A percentile compares a stretch with the other conserved stretches of the same genome.
phyloP scores from a whole-genome alignment of 257 asterid species.

The Paraleonurus japonicus region DNA sequence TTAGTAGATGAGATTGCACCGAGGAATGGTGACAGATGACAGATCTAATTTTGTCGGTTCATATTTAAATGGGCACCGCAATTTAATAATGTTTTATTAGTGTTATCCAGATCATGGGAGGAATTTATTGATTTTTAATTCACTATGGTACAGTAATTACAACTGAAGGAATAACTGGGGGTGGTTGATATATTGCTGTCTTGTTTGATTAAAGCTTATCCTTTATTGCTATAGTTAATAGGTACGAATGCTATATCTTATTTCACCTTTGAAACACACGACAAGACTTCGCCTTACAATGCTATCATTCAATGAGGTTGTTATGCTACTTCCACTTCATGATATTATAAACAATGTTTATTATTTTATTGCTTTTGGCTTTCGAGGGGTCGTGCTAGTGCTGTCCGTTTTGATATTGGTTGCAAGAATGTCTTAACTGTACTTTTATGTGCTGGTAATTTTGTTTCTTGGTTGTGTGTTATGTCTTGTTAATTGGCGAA shows the following conservation, averaged over 20 bases:
- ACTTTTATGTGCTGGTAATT: background rate
- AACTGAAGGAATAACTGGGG: slow-evolving; percentile 26
- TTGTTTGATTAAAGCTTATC: background rate
- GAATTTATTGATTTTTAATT: slow-evolving; percentile 22
- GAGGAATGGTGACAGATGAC: slow-evolving; percentile 32
- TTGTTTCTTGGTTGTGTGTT: background rate
- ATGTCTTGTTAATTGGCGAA: background rate
- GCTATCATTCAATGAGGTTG: background rate
- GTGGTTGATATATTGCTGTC: slow-evolving; percentile 21
- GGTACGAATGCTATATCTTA: background rate
- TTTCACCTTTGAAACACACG: background rate
- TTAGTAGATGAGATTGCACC: slow-evolving; percentile 20
- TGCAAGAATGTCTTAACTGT: background rate
- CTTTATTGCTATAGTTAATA: background rate
- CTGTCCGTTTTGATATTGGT: background rate
- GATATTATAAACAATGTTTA: background rate
- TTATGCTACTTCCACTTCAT: background rate
- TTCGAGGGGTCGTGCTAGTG: background rate
- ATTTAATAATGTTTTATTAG: background rate
- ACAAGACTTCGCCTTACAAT: background rate
- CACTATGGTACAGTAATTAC: background rate
- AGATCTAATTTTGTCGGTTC: slow-evolving; percentile 30
- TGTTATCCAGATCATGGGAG: slow-evolving; percentile 29
- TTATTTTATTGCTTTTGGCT: background rate
- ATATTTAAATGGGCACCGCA: background rate